Base-by-base conservation (phyloP, 257 asterid genomes). In the Solanum pinnatisectum region DNA sequence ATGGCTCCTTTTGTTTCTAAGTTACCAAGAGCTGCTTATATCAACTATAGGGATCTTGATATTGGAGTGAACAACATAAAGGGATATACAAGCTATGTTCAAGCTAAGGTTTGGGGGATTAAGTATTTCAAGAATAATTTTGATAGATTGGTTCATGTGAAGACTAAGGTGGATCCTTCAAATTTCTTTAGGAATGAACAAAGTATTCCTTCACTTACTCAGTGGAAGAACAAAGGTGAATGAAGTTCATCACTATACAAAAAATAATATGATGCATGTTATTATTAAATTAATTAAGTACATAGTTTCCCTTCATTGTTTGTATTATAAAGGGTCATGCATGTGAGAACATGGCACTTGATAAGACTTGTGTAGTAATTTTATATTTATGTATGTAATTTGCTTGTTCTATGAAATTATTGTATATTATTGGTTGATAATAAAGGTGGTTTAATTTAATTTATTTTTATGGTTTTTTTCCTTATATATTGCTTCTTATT, bases 31-130 rank as follows among this genome's bases (percentile, higher is more conserved):
- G 84, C 42, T 44, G 84, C 88, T 15, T 86, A 86, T 60, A 33
- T 86, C 35, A 86, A 86, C 36, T 86, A 86, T 44, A 72, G 88
- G 59, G 88, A 86, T 72, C 84, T 86, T 86, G 88, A 86, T 60
- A 72, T 86, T 44, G 88, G 88, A 63, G 35, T 86, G 37, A 86
- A 86, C 0, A 32, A 46, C 11, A 42, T 30, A 0, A 81, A 71
- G 25, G 73, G 84, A 72, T 46, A 86, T 56, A 71, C 71, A 68
- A 85, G 87, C 15, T 70, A 71, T 86, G 8, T 33, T 0, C 59
- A 86, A 32, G 84, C 88, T 39, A 70, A 56, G 15, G 72, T 70
- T 33, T 86, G 88, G 88, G 88, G 88, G 22, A 46, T 49, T 9
- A 86, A 46, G 70, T 72, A 86, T 86, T 86, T 72, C 84, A 86